phyloP scores from a whole-genome alignment of 2,329 filamentous ascomycete genomes.

The Podosphaera fusca region DNA sequence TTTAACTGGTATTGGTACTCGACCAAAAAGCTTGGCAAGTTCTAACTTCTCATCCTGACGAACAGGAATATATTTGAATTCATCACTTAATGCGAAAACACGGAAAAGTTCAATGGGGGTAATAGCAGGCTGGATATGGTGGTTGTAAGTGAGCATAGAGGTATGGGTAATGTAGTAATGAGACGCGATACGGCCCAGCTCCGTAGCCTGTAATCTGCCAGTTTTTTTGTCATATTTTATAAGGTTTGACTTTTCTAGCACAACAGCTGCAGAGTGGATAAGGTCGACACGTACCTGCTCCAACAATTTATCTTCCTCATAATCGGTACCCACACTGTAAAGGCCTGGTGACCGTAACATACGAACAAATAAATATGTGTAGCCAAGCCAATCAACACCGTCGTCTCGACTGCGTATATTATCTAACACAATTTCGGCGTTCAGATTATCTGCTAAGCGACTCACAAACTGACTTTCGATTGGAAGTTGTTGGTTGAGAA shows the following conservation, averaged over 20 bases:
- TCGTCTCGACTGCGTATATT: conserved; percentile 83
- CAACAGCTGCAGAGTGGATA: conserved; percentile 73
- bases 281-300: conserved; percentile 97
- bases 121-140: conserved; percentile 79
- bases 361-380: conserved; percentile 91
- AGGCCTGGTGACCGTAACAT: conserved; percentile 90
- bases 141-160: conserved; percentile 94
- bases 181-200: conserved; percentile 83
- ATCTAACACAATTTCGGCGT: conserved; percentile 85
- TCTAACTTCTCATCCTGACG: conserved; percentile 95
- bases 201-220: conserved; percentile 70
- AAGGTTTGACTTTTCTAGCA: conserved; percentile 69
- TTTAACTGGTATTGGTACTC: conserved; percentile 89
- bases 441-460: conserved; percentile 83
- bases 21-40: conserved; percentile 67
- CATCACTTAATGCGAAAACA: conserved; percentile 82
- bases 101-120: conserved; percentile 91
- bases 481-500: conserved; percentile 89
- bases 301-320: conserved; percentile 71
- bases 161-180: conserved; percentile 96
- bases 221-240: conserved; percentile 91
- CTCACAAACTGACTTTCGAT: conserved; percentile 94
- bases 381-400: conserved; percentile 96
- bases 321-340: conserved; percentile 89
- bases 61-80: conserved; percentile 98